Base-by-base conservation (phyloP, 345 rosid genomes). In the Salix udensis region DNA sequence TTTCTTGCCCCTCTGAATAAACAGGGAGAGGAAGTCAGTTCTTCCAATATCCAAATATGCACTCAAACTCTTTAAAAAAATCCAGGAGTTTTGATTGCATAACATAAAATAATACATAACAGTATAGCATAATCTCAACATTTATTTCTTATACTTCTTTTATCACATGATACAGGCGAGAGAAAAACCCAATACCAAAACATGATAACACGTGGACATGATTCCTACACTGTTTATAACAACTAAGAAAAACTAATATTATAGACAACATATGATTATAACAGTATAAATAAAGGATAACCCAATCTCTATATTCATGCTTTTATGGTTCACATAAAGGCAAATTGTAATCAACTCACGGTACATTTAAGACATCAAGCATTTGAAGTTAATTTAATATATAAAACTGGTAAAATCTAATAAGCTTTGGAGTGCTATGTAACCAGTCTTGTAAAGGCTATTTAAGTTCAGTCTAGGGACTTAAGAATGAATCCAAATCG, bases 1-100 rank as follows among this genome's bases (percentile, higher is more conserved):
- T 91, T 75, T 76, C 81, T 81, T 93, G 98, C 61, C 82, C 86
- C 79, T 86, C 98, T 91, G 91, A 23, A 82, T 48, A 76, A 70
- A 77, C 79, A 76, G 44, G 7, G 44, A 69, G 61, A 76, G 36
- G 73, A 64, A 76, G 73, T 84, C 65, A 81, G 70, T 65, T 75
- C 39, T 55, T 72, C 42, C 16, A 75, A 53, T 44, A 73, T 65
- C n/a, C 48, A 65, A 74, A 55, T 46, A 68, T 61, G 60, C 34
- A 36, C 67, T 10, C 61, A 24, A 13, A n/a, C 24, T 58, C 14
- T 23, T 58, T 58, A 58, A 11, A 3, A 23, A 58, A 58, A 9
- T 9, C 28, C 64, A 58, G 64, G 28, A 58, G 64, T 58, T 40
- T 23, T 58, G 64, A 23, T 58, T 58, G 64, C 64, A 58, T n/a